Evolutionary conservation across 257 asterid species (phyloP), one percentile per base, ranked within the genome.

Genomic region (Eucommia ulmoides): DNA sequence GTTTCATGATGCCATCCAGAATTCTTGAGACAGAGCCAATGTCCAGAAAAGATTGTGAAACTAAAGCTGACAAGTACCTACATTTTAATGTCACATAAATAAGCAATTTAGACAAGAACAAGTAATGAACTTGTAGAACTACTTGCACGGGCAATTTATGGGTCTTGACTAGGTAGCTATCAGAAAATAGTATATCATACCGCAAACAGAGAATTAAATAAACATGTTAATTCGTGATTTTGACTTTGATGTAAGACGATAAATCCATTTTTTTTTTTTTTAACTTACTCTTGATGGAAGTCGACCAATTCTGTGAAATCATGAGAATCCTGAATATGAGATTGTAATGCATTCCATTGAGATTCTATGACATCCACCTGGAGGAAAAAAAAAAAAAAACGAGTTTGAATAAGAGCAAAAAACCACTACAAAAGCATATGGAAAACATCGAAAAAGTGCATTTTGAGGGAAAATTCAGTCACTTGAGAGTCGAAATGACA

Each of bases 351-450:
- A 23, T 86, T 91, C 99, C 99, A 91, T 69, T 86, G 99, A 59
- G 97, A 83, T 66, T 91, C 99, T 64, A 91, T 81, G n/a, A 91
- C 99, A 42, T 91, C 99, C 74, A 86, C 99, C 98, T 91, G 73
- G 52, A 26, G 70, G 63, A n/a, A n/a, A n/a, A n/a, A n/a, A n/a
- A n/a, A n/a, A n/a, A n/a, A n/a, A n/a, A n/a, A n/a, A n/a, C n/a
- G n/a, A n/a, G n/a, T n/a, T n/a, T n/a, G n/a, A n/a, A n/a, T n/a
- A n/a, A n/a, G n/a, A n/a, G n/a, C n/a, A n/a, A n/a, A n/a, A n/a
- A n/a, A n/a, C n/a, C n/a, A n/a, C n/a, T n/a, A n/a, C n/a, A n/a
- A n/a, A n/a, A n/a, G n/a, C n/a, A n/a, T n/a, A n/a, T n/a, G n/a
- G n/a, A n/a, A n/a, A n/a, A n/a, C n/a, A n/a, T n/a, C n/a, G n/a